These are phyloP conservation scores for Chlamydomonas eustigma DNA, from an alignment of 139 green algal genomes.

Conservation along the genomic window DNA sequence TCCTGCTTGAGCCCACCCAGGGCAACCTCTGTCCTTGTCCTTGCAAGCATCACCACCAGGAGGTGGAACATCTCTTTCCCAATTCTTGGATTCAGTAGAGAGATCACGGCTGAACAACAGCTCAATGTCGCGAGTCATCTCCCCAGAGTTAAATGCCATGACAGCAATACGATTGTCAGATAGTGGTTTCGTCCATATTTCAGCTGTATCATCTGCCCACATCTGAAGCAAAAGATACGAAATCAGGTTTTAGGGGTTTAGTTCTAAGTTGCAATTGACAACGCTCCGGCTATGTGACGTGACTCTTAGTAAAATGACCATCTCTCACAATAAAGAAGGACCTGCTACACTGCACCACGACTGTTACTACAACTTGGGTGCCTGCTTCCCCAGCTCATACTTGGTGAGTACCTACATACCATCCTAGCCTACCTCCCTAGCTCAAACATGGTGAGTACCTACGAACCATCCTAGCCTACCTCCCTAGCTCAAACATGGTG, in stretches of 20 bases:
- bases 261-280: too few species aligned
- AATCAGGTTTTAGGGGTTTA: neutral
- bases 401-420: too few species aligned
- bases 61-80: constrained; percentile 22
- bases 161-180: constrained; percentile 26
- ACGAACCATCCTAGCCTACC: constrained; percentile 32
- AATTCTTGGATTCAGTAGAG: neutral
- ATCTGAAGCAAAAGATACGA: neutral
- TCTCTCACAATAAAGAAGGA: neutral
- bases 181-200: constrained; percentile 47
- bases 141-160: constrained; percentile 40
- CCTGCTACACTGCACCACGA: too few species aligned
- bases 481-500: constrained; percentile 20
- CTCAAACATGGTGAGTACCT: neutral
- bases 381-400: constrained; percentile 2
- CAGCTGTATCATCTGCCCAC: neutral
- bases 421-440: constrained; percentile 31
- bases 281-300: too few species aligned
- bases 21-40: constrained; percentile 19
- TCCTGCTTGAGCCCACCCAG: constrained; percentile 22
- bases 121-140: constrained; percentile 21
- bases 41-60: constrained; percentile 14
- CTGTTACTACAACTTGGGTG: neutral
- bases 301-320: neutral
- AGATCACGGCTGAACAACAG: constrained; percentile 29